Evolutionary conservation across 2,329 filamentous ascomycete species (phyloP).

Genomic region (Colletotrichum sp.): DNA sequence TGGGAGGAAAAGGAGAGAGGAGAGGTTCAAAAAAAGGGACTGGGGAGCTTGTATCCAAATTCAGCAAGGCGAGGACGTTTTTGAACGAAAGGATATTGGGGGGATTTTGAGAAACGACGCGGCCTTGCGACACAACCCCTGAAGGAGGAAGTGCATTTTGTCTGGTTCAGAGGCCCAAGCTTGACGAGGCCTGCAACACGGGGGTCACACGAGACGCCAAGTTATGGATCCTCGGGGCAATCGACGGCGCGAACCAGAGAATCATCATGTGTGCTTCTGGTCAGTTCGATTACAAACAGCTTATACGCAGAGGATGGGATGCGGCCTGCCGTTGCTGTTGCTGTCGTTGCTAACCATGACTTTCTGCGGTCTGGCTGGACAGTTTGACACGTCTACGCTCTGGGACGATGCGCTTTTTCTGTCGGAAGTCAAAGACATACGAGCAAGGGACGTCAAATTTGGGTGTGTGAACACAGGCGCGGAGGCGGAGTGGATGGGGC

Average conservation of each 20-base stretch:
- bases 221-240: not conserved
- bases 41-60: not conserved
- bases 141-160: not conserved
- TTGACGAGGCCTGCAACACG: not conserved
- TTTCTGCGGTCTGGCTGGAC: not conserved
- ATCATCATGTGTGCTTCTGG: not conserved
- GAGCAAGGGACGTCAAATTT: constrained; percentile 4
- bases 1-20: not conserved
- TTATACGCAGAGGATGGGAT: not conserved
- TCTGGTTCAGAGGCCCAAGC: not conserved
- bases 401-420: not conserved
- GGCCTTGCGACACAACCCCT: not conserved
- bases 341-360: not conserved
- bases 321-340: not conserved
- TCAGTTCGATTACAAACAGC: not conserved
- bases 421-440: not conserved
- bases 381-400: not conserved
- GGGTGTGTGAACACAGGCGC: not conserved
- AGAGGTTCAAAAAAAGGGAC: not conserved
- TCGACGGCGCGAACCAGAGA: not conserved
- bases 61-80: too few relatives aligned
- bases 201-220: not conserved
- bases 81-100: not conserved
- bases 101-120: not conserved
- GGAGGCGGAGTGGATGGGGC: constrained; percentile 4